Percentiles rank a stretch among this genome's conserved stretches.
phyloP scores from a whole-genome alignment of 257 asterid genomes.

The Coffea canephora region DNA sequence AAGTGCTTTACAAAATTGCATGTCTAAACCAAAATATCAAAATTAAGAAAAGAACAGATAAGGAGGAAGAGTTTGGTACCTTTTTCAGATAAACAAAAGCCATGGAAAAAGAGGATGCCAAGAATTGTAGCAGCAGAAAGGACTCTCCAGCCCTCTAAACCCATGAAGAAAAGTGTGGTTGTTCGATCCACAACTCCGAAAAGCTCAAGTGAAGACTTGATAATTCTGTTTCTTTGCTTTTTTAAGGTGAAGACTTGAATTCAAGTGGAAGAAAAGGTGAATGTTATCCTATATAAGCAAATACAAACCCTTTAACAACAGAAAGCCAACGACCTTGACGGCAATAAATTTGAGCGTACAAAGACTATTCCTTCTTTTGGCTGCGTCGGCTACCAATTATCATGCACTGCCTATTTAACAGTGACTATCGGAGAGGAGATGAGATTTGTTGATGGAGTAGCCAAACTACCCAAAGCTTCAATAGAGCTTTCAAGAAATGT shows the following conservation, averaged over 20 bases:
- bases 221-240: no score
- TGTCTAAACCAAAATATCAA: not conserved
- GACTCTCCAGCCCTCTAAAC: constrained; percentile 23
- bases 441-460: not conserved
- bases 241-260: not conserved
- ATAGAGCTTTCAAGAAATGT: constrained; percentile 10
- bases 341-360: constrained; percentile 10
- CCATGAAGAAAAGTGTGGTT: constrained; percentile 5
- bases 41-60: no score
- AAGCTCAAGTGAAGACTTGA: not conserved
- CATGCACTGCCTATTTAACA: not conserved
- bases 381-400: no score
- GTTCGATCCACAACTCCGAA: not conserved
- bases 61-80: constrained; percentile 26
- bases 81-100: constrained; percentile 41
- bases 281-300: not conserved
- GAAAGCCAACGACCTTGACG: constrained; percentile 3
- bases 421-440: not conserved
- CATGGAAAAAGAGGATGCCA: constrained; percentile 42
- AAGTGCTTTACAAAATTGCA: not conserved
- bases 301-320: not conserved
- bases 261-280: not conserved
- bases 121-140: constrained; percentile 32
- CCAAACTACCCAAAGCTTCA: not conserved
- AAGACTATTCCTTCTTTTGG: constrained; percentile 2